Conservation (phyloP, 164 flowering plant species). For the Chimonanthus salicifolius region DNA sequence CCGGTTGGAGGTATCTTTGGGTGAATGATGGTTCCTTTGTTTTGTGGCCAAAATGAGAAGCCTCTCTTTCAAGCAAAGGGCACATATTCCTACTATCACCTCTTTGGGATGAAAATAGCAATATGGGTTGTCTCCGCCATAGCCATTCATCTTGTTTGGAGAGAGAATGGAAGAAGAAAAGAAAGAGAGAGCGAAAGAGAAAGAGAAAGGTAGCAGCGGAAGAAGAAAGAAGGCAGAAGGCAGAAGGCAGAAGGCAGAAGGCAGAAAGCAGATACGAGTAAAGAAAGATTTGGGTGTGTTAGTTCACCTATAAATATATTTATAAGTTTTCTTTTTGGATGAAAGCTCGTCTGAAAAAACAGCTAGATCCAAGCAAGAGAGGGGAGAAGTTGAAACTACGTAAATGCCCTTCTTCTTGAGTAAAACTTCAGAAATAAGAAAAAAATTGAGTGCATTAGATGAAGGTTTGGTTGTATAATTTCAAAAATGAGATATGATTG, state of each 20-base stretch:
- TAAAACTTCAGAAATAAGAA: neutral
- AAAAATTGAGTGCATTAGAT: neutral
- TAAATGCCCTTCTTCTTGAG: neutral
- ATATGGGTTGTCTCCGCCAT: constrained; percentile 26
- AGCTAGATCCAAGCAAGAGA: neutral
- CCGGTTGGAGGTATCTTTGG: neutral
- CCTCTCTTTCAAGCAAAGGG: constrained; percentile 73
- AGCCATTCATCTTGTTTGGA: constrained; percentile 29
- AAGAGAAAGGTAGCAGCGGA: neutral
- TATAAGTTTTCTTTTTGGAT: neutral
- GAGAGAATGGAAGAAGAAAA: neutral
- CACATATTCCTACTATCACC: constrained; percentile 57
- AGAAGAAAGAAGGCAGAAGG: neutral
- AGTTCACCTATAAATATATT: neutral
- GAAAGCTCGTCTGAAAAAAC: neutral
- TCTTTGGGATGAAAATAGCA: constrained; percentile 68
- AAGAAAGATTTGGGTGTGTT: neutral
- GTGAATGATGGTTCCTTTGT: constrained; percentile 26
- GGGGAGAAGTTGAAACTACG: neutral
- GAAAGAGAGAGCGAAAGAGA: constrained; percentile 6
- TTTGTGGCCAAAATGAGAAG: constrained; percentile 64
- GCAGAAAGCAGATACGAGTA: neutral
- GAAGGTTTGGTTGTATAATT: neutral
- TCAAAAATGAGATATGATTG: neutral
- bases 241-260: neutral